phyloP scores from a whole-genome alignment of 177 flowering plant genomes.

The Vitis hybrid region DNA sequence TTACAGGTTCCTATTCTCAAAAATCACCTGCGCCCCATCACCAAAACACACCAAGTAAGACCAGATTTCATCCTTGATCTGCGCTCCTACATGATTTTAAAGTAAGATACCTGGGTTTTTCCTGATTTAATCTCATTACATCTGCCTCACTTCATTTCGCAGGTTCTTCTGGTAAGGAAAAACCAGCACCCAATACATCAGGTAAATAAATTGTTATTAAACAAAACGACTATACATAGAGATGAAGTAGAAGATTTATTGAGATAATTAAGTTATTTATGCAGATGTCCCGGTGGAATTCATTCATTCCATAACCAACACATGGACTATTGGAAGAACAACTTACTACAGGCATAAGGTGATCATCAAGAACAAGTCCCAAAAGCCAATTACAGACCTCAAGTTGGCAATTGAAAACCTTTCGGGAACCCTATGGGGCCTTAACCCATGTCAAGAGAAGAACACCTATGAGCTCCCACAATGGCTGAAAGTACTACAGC shows the following conservation, averaged over 20 bases:
- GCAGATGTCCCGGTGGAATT: constrained; percentile 62
- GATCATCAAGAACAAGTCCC: constrained; percentile 61
- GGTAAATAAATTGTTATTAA: constrained; percentile 8
- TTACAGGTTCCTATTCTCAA: constrained; percentile 14
- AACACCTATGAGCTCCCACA: constrained; percentile 57
- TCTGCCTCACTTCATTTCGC: not conserved
- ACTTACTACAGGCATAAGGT: constrained; percentile 72
- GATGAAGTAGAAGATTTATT: too few species aligned
- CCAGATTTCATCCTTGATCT: not conserved
- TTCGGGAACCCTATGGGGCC: constrained; percentile 77
- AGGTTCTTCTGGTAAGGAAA: constrained; percentile 15
- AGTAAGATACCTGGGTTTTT: too few species aligned
- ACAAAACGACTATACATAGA: too few species aligned
- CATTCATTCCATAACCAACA: constrained; percentile 57
- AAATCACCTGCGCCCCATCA: constrained; percentile 10
- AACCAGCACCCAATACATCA: constrained; percentile 15
- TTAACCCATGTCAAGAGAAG: constrained; percentile 41
- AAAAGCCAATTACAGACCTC: constrained; percentile 52
- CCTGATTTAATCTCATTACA: too few species aligned
- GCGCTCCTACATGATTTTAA: too few species aligned
- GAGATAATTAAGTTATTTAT: not conserved
- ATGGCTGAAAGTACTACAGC: constrained; percentile 46
- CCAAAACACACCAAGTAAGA: constrained; percentile 14
- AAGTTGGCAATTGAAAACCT: constrained; percentile 55
- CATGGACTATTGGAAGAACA: constrained; percentile 46